Evolutionary conservation across 306 rosid genomes (phyloP), one percentile per base, ranked within the genome.

Genomic region (Calophaca sinica): DNA sequence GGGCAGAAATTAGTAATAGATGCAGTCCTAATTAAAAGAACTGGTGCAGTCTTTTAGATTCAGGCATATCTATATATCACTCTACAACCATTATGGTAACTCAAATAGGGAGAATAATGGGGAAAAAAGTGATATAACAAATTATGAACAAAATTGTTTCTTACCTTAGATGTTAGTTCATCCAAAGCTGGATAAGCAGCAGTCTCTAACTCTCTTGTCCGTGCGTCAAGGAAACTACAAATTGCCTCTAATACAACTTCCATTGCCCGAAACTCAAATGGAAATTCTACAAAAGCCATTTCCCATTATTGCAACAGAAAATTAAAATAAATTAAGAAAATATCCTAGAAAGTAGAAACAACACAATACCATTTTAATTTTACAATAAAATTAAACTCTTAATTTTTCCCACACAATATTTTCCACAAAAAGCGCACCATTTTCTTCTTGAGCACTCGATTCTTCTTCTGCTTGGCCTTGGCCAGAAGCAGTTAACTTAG

Each of bases 101-200:
- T 20, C 26, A 20, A 20, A 20, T 20, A 20, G 26, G 26, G 26
- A 20, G 26, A 20, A 20, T 20, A 20, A 20, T 20, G 26, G 26
- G 26, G 26, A 20, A 20, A 20, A 20, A 20, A 20, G 26, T 20
- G 26, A 20, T 20, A 0, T 20, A 0, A 20, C 26, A 20, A 20
- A 20, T 20, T 20, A 20, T 20, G 26, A 20, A 20, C 26, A 20
- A 20, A 20, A 20, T 20, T 20, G 26, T 20, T 20, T 20, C 26
- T 50, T 60, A 91, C 97, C 94, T 87, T 87, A 75, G 94, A 80
- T 45, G 91, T 91, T 3, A 91, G 87, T 75, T 87, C 97, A 77
- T 91, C 97, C 78, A 91, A 78, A 77, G 97, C 97, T 13, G 94
- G 97, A 84, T 91, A 91, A 75, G 90, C 84, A 73, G 58, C 84